Evolutionary conservation across 257 asterid genomes (phyloP).

Genomic region (Penstemon davidsonii): DNA sequence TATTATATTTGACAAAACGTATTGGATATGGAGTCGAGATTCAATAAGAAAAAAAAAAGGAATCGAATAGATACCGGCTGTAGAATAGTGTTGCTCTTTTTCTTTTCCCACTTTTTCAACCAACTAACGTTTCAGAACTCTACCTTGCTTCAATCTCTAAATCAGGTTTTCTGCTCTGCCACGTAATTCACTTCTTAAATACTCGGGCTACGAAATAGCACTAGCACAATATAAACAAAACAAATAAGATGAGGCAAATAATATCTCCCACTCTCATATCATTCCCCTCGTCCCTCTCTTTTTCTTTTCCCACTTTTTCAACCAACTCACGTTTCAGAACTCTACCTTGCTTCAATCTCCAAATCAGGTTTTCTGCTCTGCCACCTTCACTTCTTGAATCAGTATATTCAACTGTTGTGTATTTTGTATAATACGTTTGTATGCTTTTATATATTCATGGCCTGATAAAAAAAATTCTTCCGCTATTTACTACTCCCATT

Average conservation of each 20-base stretch:
- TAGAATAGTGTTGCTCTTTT: not conserved
- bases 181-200: too few relatives aligned
- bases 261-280: constrained; percentile 26
- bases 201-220: too few relatives aligned
- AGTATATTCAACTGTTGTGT: constrained; percentile 12
- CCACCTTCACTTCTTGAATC: not conserved
- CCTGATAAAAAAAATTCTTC: not conserved
- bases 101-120: constrained; percentile 21
- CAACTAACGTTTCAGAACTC: constrained; percentile 24
- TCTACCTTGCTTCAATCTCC: constrained; percentile 35
- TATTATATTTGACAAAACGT: too few relatives aligned
- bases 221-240: not conserved
- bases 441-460: constrained; percentile 2
- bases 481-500: not conserved
- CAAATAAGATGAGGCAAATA: constrained; percentile 33
- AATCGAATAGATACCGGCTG: too few relatives aligned
- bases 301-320: constrained; percentile 23
- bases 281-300: constrained; percentile 17
- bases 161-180: constrained; percentile 38
- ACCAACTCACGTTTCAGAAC: constrained; percentile 25
- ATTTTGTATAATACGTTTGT: not conserved
- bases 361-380: constrained; percentile 38
- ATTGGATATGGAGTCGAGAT: too few relatives aligned
- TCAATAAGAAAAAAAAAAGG: too few relatives aligned
- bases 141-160: constrained; percentile 34